A percentile compares a stretch with the other conserved stretches of the same genome.
Evolutionary conservation across 345 rosid genomes (phyloP).

Genomic region (Eucalyptus grandis): DNA sequence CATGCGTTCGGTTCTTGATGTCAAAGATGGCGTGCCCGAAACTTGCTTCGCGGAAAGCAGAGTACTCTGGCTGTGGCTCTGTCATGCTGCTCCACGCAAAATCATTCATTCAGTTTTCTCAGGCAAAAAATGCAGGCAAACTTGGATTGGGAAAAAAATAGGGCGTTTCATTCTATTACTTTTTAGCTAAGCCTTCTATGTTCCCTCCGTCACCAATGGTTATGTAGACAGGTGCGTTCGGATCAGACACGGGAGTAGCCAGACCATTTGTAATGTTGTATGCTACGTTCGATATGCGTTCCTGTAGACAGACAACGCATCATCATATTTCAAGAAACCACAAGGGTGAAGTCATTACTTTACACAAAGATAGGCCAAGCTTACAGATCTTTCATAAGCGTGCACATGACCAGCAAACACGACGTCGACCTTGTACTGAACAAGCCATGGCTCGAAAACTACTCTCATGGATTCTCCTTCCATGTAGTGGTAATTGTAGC

Average conservation of each 20-base stretch:
- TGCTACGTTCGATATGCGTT: conserved; percentile 35
- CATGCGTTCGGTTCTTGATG: conserved; percentile 81
- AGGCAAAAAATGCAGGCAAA: not conserved
- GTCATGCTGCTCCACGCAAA: conserved; percentile 44
- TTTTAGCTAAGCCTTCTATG: conserved; percentile 54
- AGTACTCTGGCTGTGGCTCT: conserved; percentile 80
- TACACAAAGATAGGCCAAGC: not conserved
- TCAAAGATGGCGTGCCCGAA: conserved; percentile 79
- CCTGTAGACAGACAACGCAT: conserved; percentile 1
- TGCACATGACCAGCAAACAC: conserved; percentile 53
- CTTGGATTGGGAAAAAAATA: not conserved
- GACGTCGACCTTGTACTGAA: conserved; percentile 27
- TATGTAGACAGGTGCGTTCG: conserved; percentile 43
- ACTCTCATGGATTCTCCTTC: conserved; percentile 52
- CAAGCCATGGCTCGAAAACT: conserved; percentile 39
- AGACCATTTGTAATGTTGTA: conserved; percentile 41
- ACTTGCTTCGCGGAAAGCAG: conserved; percentile 84
- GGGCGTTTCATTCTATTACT: conserved; percentile 1
- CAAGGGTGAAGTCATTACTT: not conserved
- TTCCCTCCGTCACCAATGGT: conserved; percentile 77
- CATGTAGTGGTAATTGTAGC: conserved; percentile 36
- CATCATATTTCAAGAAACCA: not conserved
- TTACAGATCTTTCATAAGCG: conserved; percentile 54
- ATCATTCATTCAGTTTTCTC: not conserved
- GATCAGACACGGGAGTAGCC: conserved; percentile 23